Conservation (phyloP, 1,284 basidiomycete species). For the Ceratobasidium sp. region DNA sequence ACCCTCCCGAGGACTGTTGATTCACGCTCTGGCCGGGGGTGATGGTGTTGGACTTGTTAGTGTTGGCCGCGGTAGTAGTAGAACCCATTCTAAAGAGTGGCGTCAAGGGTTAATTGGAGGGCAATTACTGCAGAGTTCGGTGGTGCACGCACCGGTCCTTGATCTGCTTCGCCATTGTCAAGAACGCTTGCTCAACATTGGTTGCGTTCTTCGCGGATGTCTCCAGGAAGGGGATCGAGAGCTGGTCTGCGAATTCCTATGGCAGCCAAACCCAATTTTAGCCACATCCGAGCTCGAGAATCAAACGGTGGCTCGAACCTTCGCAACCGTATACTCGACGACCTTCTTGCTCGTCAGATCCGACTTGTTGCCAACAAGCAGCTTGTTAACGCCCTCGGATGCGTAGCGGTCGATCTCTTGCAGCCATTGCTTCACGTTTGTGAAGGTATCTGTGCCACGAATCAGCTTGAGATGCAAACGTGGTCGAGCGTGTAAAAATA, state of each 20-base stretch:
- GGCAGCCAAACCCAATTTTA: constrained; percentile 36
- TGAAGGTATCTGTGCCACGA: constrained; percentile 79
- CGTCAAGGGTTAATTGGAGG: constrained; percentile 8
- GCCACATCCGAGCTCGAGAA: constrained; percentile 18
- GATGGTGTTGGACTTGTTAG: constrained; percentile 71
- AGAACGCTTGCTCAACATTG: constrained; percentile 99
- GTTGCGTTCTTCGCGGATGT: constrained; percentile 99
- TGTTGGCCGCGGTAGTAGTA: constrained; percentile 65
- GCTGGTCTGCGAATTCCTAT: constrained; percentile 94
- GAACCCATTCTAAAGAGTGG: constrained; percentile 64
- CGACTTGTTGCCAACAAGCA: constrained; percentile 97
- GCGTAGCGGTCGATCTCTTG: constrained; percentile 99
- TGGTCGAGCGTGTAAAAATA: constrained; percentile 45
- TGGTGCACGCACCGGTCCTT: constrained; percentile 77
- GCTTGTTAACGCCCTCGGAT: constrained; percentile 97
- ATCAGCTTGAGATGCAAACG: neutral
- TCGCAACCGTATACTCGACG: constrained; percentile 95
- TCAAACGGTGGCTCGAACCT: constrained; percentile 61
- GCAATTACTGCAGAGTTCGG: neutral
- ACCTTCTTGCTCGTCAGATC: constrained; percentile 99
- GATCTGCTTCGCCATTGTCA: constrained; percentile 99
- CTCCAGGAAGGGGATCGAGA: constrained; percentile 96
- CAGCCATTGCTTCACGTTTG: constrained; percentile 99
- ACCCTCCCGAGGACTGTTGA: constrained; percentile 73
- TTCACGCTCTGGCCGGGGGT: constrained; percentile 78